phyloP scores from a whole-genome alignment of 2,329 filamentous ascomycete species.

The Aureobasidium lini region DNA sequence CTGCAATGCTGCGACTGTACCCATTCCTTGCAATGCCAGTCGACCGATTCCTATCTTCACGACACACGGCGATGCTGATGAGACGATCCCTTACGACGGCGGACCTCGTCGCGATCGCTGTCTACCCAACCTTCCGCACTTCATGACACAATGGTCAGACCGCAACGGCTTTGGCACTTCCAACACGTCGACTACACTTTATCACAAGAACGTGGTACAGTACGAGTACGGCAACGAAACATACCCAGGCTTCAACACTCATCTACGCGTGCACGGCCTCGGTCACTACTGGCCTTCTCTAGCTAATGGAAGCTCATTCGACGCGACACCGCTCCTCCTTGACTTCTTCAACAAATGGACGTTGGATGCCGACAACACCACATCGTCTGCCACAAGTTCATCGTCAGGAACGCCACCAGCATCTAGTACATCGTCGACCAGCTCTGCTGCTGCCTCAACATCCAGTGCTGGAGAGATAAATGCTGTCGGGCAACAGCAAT shows the following conservation, averaged over 20 bases:
- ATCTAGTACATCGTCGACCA: not conserved
- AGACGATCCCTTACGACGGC: constrained; percentile 35
- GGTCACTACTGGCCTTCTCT: constrained; percentile 36
- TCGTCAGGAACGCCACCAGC: not conserved
- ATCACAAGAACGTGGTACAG: constrained; percentile 25
- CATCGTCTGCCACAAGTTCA: not conserved
- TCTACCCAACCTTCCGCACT: constrained; percentile 25
- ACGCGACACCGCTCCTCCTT: constrained; percentile 20
- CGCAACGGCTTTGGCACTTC: constrained; percentile 27
- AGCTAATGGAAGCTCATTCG: constrained; percentile 10
- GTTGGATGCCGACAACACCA: constrained; percentile 5
- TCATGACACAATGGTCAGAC: constrained; percentile 33
- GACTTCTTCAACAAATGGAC: constrained; percentile 21
- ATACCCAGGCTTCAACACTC: constrained; percentile 27
- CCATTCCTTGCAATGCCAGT: constrained; percentile 23
- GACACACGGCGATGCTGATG: constrained; percentile 37
- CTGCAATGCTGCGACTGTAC: constrained; percentile 19
- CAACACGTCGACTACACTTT: constrained; percentile 22
- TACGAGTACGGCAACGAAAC: constrained; percentile 18
- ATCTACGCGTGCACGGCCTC: constrained; percentile 32
- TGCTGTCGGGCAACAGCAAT: not conserved
- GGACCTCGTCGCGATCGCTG: constrained; percentile 23
- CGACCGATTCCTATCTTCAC: constrained; percentile 35
- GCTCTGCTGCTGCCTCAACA: not conserved
- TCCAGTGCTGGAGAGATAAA: not conserved